Evolutionary conservation across 345 rosid species (phyloP).

Genomic region (Pistacia atlantica): DNA sequence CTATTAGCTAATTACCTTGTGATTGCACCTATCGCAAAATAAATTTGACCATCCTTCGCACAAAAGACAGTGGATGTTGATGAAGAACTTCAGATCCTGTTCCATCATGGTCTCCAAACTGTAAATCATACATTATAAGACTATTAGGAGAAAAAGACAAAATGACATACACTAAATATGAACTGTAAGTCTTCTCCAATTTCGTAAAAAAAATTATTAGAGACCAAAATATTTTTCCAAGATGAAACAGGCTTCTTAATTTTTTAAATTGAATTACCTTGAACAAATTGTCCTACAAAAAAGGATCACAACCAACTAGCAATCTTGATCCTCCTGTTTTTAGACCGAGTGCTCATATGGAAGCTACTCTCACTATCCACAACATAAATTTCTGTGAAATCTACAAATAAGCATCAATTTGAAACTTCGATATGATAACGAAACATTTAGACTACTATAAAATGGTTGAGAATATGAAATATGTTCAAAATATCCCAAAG

Average conservation of each 20-base stretch:
- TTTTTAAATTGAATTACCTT: slow-evolving; percentile 46
- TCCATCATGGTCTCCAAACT: slow-evolving; percentile 96
- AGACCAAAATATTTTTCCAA: slow-evolving; percentile 3
- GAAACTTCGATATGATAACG: background rate
- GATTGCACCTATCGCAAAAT: slow-evolving; percentile 93
- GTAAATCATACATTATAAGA: slow-evolving; percentile 25
- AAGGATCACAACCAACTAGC: slow-evolving; percentile 84
- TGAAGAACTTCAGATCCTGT: slow-evolving; percentile 86
- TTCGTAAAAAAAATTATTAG: background rate
- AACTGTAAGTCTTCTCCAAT: background rate
- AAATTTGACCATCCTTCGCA: slow-evolving; percentile 69
- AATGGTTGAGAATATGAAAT: slow-evolving; percentile 3
- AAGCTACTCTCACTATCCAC: slow-evolving; percentile 99
- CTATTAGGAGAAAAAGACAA: background rate
- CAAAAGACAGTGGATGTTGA: slow-evolving; percentile 90
- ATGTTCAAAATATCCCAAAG: slow-evolving; percentile 10
- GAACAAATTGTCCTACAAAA: slow-evolving; percentile 81
- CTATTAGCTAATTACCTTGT: slow-evolving; percentile 55
- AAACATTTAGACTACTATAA: background rate
- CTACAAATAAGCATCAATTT: slow-evolving; percentile 35
- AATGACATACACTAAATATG: background rate
- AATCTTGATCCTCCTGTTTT: slow-evolving; percentile 86
- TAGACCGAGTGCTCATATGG: slow-evolving; percentile 80
- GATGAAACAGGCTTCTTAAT: background rate
- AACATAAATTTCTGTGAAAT: slow-evolving; percentile 64